Percentiles rank a stretch among this genome's conserved stretches.
These are phyloP conservation scores for Salix koriyanagi DNA, from an alignment of 345 rosid species.

Conservation along the genomic window DNA sequence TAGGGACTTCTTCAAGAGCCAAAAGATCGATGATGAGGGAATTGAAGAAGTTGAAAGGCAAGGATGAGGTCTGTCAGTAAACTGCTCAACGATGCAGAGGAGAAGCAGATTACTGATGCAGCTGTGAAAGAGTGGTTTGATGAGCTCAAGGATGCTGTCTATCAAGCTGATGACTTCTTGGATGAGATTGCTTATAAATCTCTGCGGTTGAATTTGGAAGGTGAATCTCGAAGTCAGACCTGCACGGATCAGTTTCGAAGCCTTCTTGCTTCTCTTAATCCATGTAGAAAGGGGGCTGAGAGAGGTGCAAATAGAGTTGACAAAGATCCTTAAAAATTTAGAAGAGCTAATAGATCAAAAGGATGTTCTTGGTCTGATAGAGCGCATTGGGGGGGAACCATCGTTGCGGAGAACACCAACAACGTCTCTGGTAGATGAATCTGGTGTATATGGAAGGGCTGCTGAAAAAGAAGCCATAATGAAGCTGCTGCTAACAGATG, in stretches of 20 bases:
- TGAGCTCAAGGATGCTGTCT: constrained; percentile 6
- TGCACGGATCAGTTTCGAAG: not conserved
- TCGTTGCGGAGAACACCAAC: constrained; percentile 2
- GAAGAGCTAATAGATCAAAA: constrained; percentile 14
- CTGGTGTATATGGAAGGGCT: constrained; percentile 20
- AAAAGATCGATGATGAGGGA: not conserved
- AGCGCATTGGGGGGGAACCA: not conserved
- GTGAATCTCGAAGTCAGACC: not conserved
- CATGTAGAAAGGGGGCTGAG: not conserved
- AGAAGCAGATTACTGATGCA: constrained; percentile 5
- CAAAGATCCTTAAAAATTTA: not conserved
- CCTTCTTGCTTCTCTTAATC: not conserved
- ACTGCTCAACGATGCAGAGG: constrained; percentile 3
- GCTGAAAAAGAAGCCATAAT: constrained; percentile 2
- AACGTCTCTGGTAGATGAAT: constrained; percentile 17
- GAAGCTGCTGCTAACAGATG: not conserved
- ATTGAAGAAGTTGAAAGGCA: not conserved
- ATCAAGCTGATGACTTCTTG: constrained; percentile 5
- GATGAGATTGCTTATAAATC: constrained; percentile 11
- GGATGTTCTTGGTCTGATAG: constrained; percentile 12
- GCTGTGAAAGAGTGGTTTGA: constrained; percentile 4
- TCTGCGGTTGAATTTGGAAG: not conserved
- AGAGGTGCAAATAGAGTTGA: not conserved
- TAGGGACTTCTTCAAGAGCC: not conserved
- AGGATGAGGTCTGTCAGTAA: not conserved